These are phyloP conservation scores for Scopulariopsis brevicaulis DNA, from an alignment of 2,329 filamentous ascomycete species.

Conservation along the genomic window DNA sequence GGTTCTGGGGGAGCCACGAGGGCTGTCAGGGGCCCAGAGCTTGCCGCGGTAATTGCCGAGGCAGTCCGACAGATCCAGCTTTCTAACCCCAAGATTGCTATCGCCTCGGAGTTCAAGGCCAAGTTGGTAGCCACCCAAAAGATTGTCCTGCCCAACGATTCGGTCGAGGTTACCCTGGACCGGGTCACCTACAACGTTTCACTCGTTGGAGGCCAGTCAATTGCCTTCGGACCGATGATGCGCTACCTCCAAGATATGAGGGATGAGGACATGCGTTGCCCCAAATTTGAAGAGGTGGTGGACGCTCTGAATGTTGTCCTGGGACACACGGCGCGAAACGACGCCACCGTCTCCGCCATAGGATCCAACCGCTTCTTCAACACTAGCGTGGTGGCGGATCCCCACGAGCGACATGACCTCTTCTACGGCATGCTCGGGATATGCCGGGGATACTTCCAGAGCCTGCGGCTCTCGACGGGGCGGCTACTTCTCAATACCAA, in stretches of 20 bases:
- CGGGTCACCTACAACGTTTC: neutral
- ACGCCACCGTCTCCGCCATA: conserved; percentile 23
- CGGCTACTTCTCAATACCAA: conserved; percentile 43
- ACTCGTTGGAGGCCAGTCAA: neutral
- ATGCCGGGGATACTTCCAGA: conserved; percentile 43
- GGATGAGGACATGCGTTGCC: conserved; percentile 22
- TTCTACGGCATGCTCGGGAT: conserved; percentile 18
- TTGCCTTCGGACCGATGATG: conserved; percentile 16
- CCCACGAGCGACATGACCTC: conserved; percentile 15
- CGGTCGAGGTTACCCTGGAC: conserved; percentile 1
- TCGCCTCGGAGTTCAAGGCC: conserved; percentile 39
- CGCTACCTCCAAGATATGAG: conserved; percentile 31
- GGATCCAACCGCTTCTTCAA: conserved; percentile 39
- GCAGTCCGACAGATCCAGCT: conserved; percentile 22
- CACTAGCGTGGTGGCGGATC: conserved; percentile 13
- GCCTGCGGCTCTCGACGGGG: conserved; percentile 39
- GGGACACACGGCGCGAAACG: conserved; percentile 28
- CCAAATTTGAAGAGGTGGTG: conserved; percentile 34
- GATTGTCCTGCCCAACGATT: conserved; percentile 1
- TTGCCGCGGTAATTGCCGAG: conserved; percentile 15
- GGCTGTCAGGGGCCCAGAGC: conserved; percentile 7
- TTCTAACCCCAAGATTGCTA: conserved; percentile 15
- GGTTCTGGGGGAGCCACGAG: conserved; percentile 1
- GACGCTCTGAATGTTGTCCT: conserved; percentile 42
- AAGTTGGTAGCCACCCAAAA: conserved; percentile 20